phyloP scores from a whole-genome alignment of 169 alveolate genomes.

The Eimeria zaria region DNA sequence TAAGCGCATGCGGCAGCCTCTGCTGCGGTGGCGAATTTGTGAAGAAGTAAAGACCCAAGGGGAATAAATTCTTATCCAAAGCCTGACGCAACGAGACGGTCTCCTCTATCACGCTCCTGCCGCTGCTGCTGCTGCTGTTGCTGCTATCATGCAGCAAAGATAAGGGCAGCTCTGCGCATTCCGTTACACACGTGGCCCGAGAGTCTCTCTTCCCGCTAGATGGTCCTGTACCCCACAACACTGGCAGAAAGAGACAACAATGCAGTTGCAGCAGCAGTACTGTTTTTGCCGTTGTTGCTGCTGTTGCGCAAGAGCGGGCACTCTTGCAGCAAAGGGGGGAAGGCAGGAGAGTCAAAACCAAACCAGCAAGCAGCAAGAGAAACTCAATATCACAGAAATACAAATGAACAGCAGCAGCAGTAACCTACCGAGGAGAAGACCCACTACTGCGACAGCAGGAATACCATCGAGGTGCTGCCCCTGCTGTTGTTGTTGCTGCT shows the following conservation, averaged over 20 bases:
- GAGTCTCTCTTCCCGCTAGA: neutral
- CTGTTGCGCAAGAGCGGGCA: neutral
- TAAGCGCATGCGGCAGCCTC: neutral
- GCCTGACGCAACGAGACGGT: slow-evolving; percentile 46
- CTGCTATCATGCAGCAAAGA: slow-evolving; percentile 34
- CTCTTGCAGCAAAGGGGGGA: neutral
- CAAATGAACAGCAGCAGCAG: neutral
- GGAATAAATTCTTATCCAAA: neutral
- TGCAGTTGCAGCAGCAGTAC: neutral
- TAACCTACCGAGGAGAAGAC: slow-evolving; percentile 40
- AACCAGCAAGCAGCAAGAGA: neutral
- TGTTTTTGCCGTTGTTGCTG: neutral
- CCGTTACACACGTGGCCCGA: neutral
- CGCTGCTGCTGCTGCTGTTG: slow-evolving; percentile 1
- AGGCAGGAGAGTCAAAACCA: neutral
- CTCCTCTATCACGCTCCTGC: neutral
- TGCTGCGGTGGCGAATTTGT: neutral
- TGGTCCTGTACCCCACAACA: neutral
- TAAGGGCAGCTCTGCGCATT: slow-evolving; percentile 17
- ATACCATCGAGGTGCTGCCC: neutral
- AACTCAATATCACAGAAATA: neutral
- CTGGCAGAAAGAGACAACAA: neutral
- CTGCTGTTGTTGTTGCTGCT: slow-evolving; percentile 31
- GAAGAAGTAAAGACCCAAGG: neutral
- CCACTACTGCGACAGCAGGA: slow-evolving; percentile 2